phyloP scores from a whole-genome alignment of 257 asterid species.

The Gentiana macrophylla region DNA sequence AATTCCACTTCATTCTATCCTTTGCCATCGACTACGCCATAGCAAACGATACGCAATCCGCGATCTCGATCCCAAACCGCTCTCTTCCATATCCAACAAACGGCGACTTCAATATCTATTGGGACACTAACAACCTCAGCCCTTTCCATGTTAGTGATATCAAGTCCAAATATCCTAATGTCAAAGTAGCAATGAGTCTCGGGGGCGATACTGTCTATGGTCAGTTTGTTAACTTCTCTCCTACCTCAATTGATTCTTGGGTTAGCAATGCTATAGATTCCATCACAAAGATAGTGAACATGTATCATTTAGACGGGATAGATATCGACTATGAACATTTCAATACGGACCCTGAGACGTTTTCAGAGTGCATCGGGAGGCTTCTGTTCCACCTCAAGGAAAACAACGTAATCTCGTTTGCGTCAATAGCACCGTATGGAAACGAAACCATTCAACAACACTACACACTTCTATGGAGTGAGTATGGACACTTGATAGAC shows the following conservation, averaged over 20 bases:
- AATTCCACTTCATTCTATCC: constrained; percentile 60
- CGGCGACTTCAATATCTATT: constrained; percentile 39
- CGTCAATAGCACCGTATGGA: constrained; percentile 63
- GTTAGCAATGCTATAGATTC: constrained; percentile 53
- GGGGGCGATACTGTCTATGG: constrained; percentile 43
- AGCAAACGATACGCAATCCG: no score
- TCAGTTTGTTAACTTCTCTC: constrained; percentile 26
- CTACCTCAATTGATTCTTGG: constrained; percentile 43
- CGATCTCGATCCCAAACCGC: neutral
- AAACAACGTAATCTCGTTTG: constrained; percentile 31
- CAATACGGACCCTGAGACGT: constrained; percentile 47
- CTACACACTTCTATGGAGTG: constrained; percentile 60
- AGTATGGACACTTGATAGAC: constrained; percentile 51
- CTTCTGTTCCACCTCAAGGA: constrained; percentile 44
- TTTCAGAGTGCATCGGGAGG: constrained; percentile 57
- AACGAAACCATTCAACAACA: constrained; percentile 31
- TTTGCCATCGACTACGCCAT: constrained; percentile 58
- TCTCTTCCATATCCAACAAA: constrained; percentile 40
- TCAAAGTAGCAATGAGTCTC: constrained; percentile 57
- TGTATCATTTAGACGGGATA: constrained; percentile 51
- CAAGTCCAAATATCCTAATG: constrained; percentile 44
- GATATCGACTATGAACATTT: constrained; percentile 84
- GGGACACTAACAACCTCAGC: constrained; percentile 49
- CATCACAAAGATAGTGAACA: constrained; percentile 28
- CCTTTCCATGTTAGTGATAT: constrained; percentile 42